Conservation (phyloP, 148 eudicot species). For the Bassia scoparia region DNA sequence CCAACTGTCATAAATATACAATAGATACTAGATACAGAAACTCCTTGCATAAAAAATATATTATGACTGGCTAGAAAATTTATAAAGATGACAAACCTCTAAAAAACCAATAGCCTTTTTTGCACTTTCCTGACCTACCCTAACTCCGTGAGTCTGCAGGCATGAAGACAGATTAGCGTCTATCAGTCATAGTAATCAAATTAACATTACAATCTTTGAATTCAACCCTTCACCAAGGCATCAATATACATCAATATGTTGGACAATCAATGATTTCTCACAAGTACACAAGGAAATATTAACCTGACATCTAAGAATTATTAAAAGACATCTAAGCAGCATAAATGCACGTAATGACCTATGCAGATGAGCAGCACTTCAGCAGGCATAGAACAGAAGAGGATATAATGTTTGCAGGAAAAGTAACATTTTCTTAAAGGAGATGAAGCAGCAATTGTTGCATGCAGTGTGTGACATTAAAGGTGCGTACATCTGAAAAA, state of each 20-base stretch:
- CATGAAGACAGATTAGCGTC: neutral
- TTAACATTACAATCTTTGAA: neutral
- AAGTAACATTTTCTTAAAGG: too few relatives aligned
- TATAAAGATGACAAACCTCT: slow-evolving; percentile 48
- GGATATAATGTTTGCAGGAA: neutral
- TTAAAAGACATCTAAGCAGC: neutral
- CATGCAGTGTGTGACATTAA: too few relatives aligned
- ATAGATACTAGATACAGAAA: too few relatives aligned
- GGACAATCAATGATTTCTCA: neutral
- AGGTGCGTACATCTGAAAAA: neutral
- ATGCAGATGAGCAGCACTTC: neutral
- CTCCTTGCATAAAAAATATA: neutral
- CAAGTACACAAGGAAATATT: neutral
- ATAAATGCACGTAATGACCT: neutral
- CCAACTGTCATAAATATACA: neutral
- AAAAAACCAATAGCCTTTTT: slow-evolving; percentile 83
- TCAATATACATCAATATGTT: neutral
- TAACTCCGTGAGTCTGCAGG: slow-evolving; percentile 86
- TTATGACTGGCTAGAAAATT: neutral
- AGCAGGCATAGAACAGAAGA: neutral
- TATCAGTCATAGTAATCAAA: neutral
- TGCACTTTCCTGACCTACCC: slow-evolving; percentile 78
- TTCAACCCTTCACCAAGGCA: neutral
- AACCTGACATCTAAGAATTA: neutral
- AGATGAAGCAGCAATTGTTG: too few relatives aligned